Evolutionary conservation across 1,139 yeast genomes (phyloP), one percentile per base, ranked within the genome.

Genomic region (Arxiozyma heterogenica): DNA sequence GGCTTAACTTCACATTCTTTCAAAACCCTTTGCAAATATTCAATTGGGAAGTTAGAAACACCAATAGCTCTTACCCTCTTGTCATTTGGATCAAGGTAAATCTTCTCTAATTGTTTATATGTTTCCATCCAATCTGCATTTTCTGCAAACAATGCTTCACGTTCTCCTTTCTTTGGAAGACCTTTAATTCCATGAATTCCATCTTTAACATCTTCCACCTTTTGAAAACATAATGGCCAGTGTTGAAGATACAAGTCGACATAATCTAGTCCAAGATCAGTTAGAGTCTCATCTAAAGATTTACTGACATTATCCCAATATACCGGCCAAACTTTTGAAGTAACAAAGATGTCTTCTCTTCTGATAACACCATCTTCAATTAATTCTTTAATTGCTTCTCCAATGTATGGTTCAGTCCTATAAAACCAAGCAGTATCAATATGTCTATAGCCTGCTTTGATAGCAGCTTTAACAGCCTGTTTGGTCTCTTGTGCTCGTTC

Each of bases 261-360:
- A 58, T 82, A 81, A 27, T 81, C 86, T 48, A 81, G 51, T 1
- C 80, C 79, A 55, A 81, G 65, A 71, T 65, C 70, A 49, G 66
- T 59, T 60, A 76, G 64, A 0, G 78, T 75, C 39, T 62, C 64
- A 34, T 73, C 67, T 39, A 76, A 58, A 0, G 78, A 75, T 20
- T 59, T 60, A 27, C 62, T 69, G 4, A 71, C 74, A 21, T 67
- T 61, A 51, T 71, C 61, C 66, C 78, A 79, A 50, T 72, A 66
- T 17, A 71, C 62, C 47, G 77, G 78, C 85, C 86, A 81, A 5
- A 81, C 83, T 63, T 82, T 82, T 5, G 84, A 78, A 6, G 86
- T 82, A 58, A 82, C 73, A 62, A 80, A 81, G 12, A 82, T 55
- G 44, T 81, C 86, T 57, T 80, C 82, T 57, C 86, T 74, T 57